A percentile compares a stretch with the other conserved stretches of the same genome.
phyloP scores from a whole-genome alignment of 2,329 filamentous ascomycete genomes.

The Penicillium sp. region DNA sequence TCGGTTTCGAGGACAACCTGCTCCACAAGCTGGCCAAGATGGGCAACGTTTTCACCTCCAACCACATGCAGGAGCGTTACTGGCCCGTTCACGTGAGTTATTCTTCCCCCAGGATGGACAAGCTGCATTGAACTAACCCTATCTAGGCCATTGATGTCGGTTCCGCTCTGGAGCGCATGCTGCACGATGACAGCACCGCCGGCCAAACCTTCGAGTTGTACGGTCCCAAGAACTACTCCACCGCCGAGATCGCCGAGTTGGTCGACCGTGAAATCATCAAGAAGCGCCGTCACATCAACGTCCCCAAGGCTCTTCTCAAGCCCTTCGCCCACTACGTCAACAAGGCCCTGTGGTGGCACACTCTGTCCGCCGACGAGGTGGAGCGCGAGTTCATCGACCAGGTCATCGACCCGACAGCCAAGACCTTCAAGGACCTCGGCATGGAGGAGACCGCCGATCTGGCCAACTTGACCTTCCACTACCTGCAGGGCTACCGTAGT shows the following conservation, averaged over 20 bases:
- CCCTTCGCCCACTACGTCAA: conserved; percentile 73
- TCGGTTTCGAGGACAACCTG: conserved; percentile 91
- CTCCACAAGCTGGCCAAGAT: conserved; percentile 79
- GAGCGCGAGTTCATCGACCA: conserved; percentile 94
- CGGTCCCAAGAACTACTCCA: conserved; percentile 88
- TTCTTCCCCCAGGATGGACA: neutral
- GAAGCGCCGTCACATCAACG: conserved; percentile 82
- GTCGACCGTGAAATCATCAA: conserved; percentile 93
- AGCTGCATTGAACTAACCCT: conserved; percentile 8
- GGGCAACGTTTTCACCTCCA: conserved; percentile 81
- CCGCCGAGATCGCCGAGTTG: conserved; percentile 78
- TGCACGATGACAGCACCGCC: conserved; percentile 85
- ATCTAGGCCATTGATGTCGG: conserved; percentile 83
- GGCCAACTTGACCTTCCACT: conserved; percentile 84
- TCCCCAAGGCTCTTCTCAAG: conserved; percentile 78
- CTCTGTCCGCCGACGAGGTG: conserved; percentile 77
- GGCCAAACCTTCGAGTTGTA: conserved; percentile 92
- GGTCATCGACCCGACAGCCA: conserved; percentile 81
- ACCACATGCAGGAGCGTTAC: conserved; percentile 89
- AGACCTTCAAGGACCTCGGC: conserved; percentile 91
- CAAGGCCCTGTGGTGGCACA: conserved; percentile 83
- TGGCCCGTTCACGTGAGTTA: conserved; percentile 79
- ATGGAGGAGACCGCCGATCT: conserved; percentile 81
- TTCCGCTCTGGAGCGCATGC: conserved; percentile 81
- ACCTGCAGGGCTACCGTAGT: conserved; percentile 90